Evolutionary conservation across 1,139 yeast genomes (phyloP).

Genomic region (Saccharomycopsis hybrid): DNA sequence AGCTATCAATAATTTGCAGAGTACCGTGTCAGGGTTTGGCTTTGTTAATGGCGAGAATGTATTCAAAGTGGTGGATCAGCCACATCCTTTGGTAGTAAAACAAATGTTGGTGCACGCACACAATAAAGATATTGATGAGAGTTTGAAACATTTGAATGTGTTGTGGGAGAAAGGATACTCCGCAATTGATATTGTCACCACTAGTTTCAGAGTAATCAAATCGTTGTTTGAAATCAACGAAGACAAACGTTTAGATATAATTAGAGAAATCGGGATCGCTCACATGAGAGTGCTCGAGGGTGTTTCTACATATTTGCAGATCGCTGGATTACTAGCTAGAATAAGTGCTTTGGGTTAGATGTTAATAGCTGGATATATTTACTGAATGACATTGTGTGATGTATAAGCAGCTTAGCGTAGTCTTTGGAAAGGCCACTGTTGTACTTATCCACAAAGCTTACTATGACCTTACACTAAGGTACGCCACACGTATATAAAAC

Average conservation of each 20-base stretch:
- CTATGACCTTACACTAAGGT: too few species aligned
- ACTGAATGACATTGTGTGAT: too few species aligned
- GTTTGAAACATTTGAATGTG: constrained; percentile 57
- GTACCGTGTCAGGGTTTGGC: constrained; percentile 91
- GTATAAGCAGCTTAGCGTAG: too few species aligned
- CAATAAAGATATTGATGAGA: constrained; percentile 52
- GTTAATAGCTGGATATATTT: too few species aligned
- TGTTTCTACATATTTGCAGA: constrained; percentile 77
- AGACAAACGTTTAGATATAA: constrained; percentile 60
- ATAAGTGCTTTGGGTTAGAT: constrained; percentile 21
- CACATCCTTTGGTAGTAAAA: constrained; percentile 84
- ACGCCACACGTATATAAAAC: too few species aligned
- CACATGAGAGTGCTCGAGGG: constrained; percentile 95
- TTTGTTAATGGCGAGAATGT: constrained; percentile 87
- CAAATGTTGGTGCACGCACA: constrained; percentile 59
- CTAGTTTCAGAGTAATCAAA: constrained; percentile 83
- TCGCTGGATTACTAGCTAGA: constrained; percentile 77
- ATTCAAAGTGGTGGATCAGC: constrained; percentile 92
- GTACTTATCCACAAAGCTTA: too few species aligned
- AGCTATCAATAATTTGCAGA: constrained; percentile 88
- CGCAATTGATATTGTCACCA: constrained; percentile 87
- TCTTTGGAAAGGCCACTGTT: too few species aligned
- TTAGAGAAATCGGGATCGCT: constrained; percentile 80
- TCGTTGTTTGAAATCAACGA: constrained; percentile 64
- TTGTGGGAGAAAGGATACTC: constrained; percentile 91